These are phyloP conservation scores for Ballota nigra DNA, from an alignment of 257 asterid genomes.

Conservation along the genomic window DNA sequence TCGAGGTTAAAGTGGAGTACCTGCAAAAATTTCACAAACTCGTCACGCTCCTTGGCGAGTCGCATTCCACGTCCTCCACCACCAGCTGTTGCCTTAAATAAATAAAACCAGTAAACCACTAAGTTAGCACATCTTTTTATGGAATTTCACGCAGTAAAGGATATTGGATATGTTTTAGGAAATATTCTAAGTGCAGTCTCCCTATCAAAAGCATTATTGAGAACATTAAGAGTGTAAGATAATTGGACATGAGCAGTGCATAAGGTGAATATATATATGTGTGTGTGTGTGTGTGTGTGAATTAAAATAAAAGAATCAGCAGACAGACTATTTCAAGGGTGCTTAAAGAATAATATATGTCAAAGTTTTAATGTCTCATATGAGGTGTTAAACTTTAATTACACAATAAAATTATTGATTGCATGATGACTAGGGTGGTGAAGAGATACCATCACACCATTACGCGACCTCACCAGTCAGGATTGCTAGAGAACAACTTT, in stretches of 20 bases:
- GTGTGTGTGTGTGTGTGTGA: too few species aligned
- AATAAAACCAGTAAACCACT: slow-evolving; percentile 7
- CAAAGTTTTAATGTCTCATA: neutral
- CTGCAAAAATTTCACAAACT: slow-evolving; percentile 95
- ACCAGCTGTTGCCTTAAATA: slow-evolving; percentile 94
- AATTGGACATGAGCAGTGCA: neutral
- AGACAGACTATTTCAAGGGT: neutral
- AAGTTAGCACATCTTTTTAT: slow-evolving; percentile 17
- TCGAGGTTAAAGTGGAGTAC: slow-evolving; percentile 33
- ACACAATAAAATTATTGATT: neutral
- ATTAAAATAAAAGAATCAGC: neutral
- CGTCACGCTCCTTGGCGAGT: slow-evolving; percentile 88
- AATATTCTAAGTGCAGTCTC: neutral
- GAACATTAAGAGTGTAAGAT: neutral
- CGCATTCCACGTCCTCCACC: slow-evolving; percentile 99
- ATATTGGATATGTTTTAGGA: neutral
- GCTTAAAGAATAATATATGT: neutral
- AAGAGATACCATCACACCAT: neutral
- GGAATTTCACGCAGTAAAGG: neutral
- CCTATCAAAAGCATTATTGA: neutral
- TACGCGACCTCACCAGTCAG: too few species aligned
- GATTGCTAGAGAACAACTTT: neutral
- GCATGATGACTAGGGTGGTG: neutral
- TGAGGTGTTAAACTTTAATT: neutral
- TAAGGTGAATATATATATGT: too few species aligned